phyloP scores from a whole-genome alignment of 2,329 filamentous ascomycete genomes.

The Penicillium expansum region DNA sequence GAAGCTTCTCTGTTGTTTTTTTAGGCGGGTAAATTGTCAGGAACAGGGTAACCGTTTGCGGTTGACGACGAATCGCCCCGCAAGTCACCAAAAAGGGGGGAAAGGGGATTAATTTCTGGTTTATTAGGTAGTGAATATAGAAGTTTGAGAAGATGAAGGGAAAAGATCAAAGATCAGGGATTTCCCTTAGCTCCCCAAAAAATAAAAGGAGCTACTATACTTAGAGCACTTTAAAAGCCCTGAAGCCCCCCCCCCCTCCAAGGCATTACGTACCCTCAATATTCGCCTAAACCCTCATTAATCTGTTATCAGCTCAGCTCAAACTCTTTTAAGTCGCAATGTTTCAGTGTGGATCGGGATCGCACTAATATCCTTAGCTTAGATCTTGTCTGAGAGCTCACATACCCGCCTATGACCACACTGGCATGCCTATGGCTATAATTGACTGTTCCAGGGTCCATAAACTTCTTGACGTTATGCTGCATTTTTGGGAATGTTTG shows the following conservation, averaged over 20 bases:
- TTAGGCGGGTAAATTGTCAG: neutral
- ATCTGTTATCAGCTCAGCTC: neutral
- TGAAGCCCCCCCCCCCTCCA: no score
- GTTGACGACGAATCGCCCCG: constrained; percentile 26
- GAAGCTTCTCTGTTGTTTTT: constrained; percentile 6
- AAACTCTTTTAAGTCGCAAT: constrained; percentile 14
- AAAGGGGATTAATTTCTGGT: neutral
- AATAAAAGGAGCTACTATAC: neutral
- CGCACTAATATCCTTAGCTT: constrained; percentile 19
- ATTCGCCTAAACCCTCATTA: neutral
- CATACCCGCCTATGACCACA: neutral
- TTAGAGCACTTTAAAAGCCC: no score
- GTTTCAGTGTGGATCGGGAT: constrained; percentile 27
- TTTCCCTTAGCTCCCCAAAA: neutral
- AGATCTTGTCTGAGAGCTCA: constrained; percentile 12
- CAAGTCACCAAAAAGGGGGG: constrained; percentile 10
- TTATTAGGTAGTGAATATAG: no score
- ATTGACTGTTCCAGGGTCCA: neutral
- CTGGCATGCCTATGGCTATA: neutral
- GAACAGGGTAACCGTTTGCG: constrained; percentile 32
- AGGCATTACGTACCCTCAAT: constrained; percentile 18
- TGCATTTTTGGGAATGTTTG: constrained; percentile 6
- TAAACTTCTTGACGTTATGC: constrained; percentile 2
- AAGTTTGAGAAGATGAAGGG: neutral
- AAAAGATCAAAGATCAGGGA: neutral